These are phyloP conservation scores for Boechera divaricarpa DNA, from an alignment of 345 rosid genomes.

Conservation along the genomic window DNA sequence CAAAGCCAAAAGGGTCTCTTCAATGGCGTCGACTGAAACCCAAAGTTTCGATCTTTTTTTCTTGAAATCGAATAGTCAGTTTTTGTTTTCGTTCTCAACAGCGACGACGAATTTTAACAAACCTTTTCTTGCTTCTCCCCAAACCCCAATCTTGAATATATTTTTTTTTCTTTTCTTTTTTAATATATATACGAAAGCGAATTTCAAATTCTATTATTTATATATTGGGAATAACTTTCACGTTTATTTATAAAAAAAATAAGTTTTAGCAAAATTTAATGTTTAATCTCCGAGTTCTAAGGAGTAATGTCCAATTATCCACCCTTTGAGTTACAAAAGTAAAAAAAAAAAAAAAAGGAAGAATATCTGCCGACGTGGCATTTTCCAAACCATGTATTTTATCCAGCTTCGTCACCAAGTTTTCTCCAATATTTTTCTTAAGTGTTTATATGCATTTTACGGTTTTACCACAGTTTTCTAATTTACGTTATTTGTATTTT, in stretches of 20 bases:
- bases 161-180: neutral
- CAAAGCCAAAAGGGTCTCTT: neutral
- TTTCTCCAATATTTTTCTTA: neutral
- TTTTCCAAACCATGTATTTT: neutral
- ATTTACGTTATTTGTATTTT: no score
- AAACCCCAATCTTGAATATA: neutral
- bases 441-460: no score
- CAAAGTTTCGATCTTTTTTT: conserved; percentile 7
- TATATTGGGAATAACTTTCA: neutral
- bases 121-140: conserved; percentile 4
- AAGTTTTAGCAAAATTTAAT: neutral
- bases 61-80: conserved; percentile 20
- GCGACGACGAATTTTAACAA: conserved; percentile 19
- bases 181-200: neutral
- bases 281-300: neutral
- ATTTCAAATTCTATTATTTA: neutral
- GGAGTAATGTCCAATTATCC: neutral
- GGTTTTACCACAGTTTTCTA: no score
- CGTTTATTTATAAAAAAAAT: neutral
- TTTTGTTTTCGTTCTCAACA: neutral
- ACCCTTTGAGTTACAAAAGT: neutral
- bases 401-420: neutral
- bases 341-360: neutral
- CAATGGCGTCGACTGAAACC: conserved; percentile 12
- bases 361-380: neutral